Evolutionary conservation across 345 rosid species (phyloP).

Genomic region (Sonneratia caseolaris): DNA sequence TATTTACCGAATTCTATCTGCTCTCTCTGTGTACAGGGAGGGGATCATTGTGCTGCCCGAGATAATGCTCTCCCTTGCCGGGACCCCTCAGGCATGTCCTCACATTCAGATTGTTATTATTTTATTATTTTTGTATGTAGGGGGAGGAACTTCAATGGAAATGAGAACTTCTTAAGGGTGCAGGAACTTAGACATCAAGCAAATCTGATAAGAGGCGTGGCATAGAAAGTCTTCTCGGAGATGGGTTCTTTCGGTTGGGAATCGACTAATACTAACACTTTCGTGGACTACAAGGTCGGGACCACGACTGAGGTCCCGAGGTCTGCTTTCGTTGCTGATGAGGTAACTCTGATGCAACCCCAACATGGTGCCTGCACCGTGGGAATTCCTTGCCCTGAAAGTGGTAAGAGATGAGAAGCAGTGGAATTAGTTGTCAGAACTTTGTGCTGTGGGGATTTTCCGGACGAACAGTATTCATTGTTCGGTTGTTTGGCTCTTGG

Average conservation of each 20-base stretch:
- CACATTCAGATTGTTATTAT: not conserved
- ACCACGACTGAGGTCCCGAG: conserved; percentile 98
- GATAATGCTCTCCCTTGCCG: conserved; percentile 95
- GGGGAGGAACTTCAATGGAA: not conserved
- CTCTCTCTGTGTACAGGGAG: conserved; percentile 50
- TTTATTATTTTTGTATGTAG: too few species aligned
- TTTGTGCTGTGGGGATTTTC: too few species aligned
- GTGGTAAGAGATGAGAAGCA: too few species aligned
- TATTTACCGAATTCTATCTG: not conserved
- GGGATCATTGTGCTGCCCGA: conserved; percentile 78
- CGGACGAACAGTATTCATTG: too few species aligned
- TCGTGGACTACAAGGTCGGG: conserved; percentile 67
- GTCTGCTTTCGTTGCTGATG: conserved; percentile 87
- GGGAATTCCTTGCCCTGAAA: too few species aligned
- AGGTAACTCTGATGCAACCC: conserved; percentile 30
- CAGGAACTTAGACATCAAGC: conserved; percentile 83
- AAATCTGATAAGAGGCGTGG: conserved; percentile 43
- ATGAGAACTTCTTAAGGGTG: not conserved
- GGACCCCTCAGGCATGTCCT: conserved; percentile 66
- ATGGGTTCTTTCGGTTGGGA: conserved; percentile 18
- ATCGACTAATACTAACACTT: conserved; percentile 1
- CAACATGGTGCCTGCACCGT: not conserved
- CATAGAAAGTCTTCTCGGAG: conserved; percentile 58
- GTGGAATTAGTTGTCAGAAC: too few species aligned
- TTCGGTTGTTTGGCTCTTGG: too few species aligned